These are phyloP conservation scores for Stereocaulon alpinum DNA, from an alignment of 495 filamentous ascomycete species.

Conservation along the genomic window DNA sequence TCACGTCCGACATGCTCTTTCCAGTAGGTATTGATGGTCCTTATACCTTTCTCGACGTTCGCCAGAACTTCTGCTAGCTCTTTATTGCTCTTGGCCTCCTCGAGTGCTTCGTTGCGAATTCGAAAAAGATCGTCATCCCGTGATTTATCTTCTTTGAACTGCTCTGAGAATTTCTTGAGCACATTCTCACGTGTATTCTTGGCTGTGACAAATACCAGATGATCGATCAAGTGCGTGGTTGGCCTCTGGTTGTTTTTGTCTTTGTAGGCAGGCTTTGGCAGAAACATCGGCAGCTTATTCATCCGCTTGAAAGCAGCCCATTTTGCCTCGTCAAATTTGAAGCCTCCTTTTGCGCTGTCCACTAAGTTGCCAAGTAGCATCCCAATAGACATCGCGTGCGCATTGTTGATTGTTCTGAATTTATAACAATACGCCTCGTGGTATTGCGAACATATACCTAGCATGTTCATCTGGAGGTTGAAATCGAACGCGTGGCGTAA, in stretches of 20 bases:
- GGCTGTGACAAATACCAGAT: slow-evolving; percentile 56
- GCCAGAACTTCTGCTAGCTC: slow-evolving; percentile 23
- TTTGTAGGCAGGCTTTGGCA: slow-evolving; percentile 31
- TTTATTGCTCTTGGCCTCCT: slow-evolving; percentile 25
- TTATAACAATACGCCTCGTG: slow-evolving; percentile 62
- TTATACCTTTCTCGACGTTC: slow-evolving; percentile 17
- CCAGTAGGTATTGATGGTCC: slow-evolving; percentile 15
- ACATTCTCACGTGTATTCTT: slow-evolving; percentile 41
- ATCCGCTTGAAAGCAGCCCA: slow-evolving; percentile 43
- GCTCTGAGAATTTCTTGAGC: slow-evolving; percentile 34
- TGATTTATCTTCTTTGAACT: slow-evolving; percentile 25
- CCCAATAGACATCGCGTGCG: slow-evolving; percentile 47
- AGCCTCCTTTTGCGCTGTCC: slow-evolving; percentile 71
- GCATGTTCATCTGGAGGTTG: slow-evolving; percentile 51
- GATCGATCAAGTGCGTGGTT: slow-evolving; percentile 57
- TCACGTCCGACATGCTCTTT: slow-evolving; percentile 7
- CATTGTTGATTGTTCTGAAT: slow-evolving; percentile 45
- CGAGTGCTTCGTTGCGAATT: slow-evolving; percentile 31
- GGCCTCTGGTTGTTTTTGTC: slow-evolving; percentile 31
- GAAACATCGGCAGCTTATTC: slow-evolving; percentile 26
- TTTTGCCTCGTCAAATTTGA: slow-evolving; percentile 47
- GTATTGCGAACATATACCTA: slow-evolving; percentile 66
- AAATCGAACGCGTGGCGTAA: slow-evolving; percentile 50
- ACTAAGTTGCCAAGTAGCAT: slow-evolving; percentile 68
- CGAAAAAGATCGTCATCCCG: slow-evolving; percentile 41